Evolutionary conservation across 108 stramenopile species (phyloP), one percentile per base, ranked within the genome.

Genomic region (Cyclostephanos tholiformis): DNA sequence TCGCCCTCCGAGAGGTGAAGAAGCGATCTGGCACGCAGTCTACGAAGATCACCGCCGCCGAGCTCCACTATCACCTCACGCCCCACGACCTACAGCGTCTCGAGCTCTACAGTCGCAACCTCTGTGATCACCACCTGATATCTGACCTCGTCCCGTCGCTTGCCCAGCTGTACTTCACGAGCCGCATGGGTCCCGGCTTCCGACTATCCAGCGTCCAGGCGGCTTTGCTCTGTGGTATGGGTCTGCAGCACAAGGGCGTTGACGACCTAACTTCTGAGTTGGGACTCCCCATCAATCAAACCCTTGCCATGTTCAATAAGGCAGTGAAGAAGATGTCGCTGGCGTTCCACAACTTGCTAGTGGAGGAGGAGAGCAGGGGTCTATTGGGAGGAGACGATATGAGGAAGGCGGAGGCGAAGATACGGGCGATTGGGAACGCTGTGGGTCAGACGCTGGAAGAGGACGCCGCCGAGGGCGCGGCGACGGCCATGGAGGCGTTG

Each of bases 41-140:
- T 22, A 69, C 46, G 20, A 88, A 82, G 46, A 72, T 96, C 12
- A 79, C 76, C 6, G 88, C 89, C 19, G 71, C 85, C 14, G 97
- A 98, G 79, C 86, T 98, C 17, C 76, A 85, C 32, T 91, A 87
- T 65, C 68, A 89, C 51, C 71, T 97, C 63, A 97, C 96, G 5
- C 90, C 91, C 23, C 97, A 98, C 80, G 99, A 99, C 81, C 75
- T 99, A 59, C 93, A 98, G 62, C 93, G 99, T 25, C 81, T 99
- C 20, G 97, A 98, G 53, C 75, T 96, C 14, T 99, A 99, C 82
- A 91, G 97, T 27, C 87, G 98, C 39, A 98, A 99, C 65, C 79
- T 99, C 30, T 99, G 97, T 67, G 99, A 99, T 79, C 96, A 98
- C 75, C 99, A 99, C 84, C 75, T 99, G 26, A 85, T 99, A 46